Base-by-base conservation (phyloP, 2,329 filamentous ascomycete genomes). In the Trichoderma sp. region DNA sequence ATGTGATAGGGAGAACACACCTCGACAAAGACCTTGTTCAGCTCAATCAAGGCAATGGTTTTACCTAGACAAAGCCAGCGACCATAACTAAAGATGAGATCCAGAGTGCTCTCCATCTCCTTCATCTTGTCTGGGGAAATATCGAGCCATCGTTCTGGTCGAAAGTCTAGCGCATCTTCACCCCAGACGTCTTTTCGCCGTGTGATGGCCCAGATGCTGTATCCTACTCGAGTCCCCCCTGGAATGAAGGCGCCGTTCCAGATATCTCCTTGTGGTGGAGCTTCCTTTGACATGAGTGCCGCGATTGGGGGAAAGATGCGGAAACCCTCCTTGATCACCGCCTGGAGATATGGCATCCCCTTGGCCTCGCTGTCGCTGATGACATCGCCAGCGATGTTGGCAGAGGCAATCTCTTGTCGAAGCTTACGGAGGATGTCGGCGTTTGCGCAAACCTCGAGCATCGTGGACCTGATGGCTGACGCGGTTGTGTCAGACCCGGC, bases 401-500 rank as follows among this genome's bases (percentile, higher is more conserved):
- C 34, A 2, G 71, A 59, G 27, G 68, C 69, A 29, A 73, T 76
- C 39, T 73, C 76, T 50, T 53, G 45, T 5, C 81, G 80, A 0
- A 89, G 76, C 76, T 79, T 82, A 4, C 70, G 67, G 67, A 83
- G 80, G 0, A 86, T 80, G 1, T 77, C 77, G 0, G 83, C 83
- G 27, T 80, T 83, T n/a, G 81, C 84, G 25, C 83, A 80, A 66
- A 88, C 73, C 72, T 85, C 81, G 25, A 88, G 79, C 65, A 88
- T 70, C 1, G 82, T 85, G 42, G 82, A 78, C 2, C 86, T 82
- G 10, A 89, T 81, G 2, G 81, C 81, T 0, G 84, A 85, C 0
- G 87, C 84, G 0, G 85, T 86, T 3, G 85, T 87, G 69, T 89
- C 86, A 0, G 84, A 85, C 4, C 86, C 87, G 5, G 86, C 86